Evolutionary conservation across 768 basidiomycete species (phyloP).

Genomic region (Lentinula sp.): DNA sequence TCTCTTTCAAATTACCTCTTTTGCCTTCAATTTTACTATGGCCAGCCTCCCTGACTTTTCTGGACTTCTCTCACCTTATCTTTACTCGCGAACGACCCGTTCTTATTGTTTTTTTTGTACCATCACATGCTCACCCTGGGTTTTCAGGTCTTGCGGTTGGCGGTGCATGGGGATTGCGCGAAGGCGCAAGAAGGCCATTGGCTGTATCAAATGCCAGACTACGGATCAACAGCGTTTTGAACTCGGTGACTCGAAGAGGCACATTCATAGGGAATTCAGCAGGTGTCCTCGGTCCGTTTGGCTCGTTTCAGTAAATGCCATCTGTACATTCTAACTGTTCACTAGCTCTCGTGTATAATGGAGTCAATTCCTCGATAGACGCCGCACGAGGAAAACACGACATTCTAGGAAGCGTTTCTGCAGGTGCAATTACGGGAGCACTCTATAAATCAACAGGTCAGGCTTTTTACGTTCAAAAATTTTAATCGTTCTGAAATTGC

Average conservation of each 20-base stretch:
- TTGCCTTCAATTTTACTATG: conserved; percentile 27
- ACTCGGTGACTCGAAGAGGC: conserved; percentile 93
- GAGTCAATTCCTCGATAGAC: conserved; percentile 92
- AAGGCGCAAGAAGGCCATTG: conserved; percentile 84
- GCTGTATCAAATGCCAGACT: conserved; percentile 81
- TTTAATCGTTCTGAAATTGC: conserved; percentile 30
- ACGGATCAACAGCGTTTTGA: conserved; percentile 95
- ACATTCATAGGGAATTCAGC: conserved; percentile 98
- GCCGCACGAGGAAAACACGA: conserved; percentile 87
- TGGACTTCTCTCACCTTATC: conserved; percentile 65
- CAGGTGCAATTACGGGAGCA: conserved; percentile 85
- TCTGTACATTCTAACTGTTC: conserved; percentile 32
- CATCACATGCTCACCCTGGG: conserved; percentile 71
- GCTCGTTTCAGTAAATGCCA: conserved; percentile 21
- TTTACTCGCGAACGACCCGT: conserved; percentile 44
- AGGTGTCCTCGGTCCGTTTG: conserved; percentile 86
- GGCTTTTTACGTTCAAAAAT: conserved; percentile 27
- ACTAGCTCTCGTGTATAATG: conserved; percentile 92
- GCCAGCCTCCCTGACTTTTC: conserved; percentile 42
- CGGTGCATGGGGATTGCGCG: conserved; percentile 92
- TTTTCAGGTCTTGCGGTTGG: conserved; percentile 88
- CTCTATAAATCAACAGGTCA: conserved; percentile 92
- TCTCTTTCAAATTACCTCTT: conserved; percentile 60
- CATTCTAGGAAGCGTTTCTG: conserved; percentile 83
- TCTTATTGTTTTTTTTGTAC: conserved; percentile 70